A percentile compares a stretch with the other conserved stretches of the same genome.
Evolutionary conservation across 78 protist genomes (phyloP).

Genomic region (Salpingoeca rosetta): DNA sequence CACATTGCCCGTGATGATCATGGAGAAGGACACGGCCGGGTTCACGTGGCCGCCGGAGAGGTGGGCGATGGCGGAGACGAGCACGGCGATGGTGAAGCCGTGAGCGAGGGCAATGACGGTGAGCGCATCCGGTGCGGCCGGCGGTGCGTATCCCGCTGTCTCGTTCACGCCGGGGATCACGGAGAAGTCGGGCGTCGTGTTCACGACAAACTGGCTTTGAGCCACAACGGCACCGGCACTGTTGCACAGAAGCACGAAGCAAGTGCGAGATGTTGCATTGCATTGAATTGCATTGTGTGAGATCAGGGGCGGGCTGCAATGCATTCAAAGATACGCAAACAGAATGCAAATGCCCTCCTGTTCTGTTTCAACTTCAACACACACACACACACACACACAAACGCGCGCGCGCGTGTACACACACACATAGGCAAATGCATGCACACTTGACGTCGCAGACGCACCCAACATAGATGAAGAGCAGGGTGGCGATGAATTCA

Average conservation of each 20-base stretch:
- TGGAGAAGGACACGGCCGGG: constrained; percentile 31
- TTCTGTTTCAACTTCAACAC: background rate
- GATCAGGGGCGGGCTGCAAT: too few species aligned
- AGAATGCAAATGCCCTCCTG: too few species aligned
- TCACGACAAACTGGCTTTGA: background rate
- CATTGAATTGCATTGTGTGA: too few species aligned
- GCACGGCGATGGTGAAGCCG: constrained; percentile 19
- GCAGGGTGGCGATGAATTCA: background rate
- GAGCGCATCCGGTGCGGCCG: too few species aligned
- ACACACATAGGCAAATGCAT: background rate
- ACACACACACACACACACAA: background rate
- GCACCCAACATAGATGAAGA: background rate
- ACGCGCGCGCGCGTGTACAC: background rate
- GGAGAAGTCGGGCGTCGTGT: background rate
- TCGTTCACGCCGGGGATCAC: too few species aligned
- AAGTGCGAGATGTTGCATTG: too few species aligned
- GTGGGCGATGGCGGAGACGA: constrained; percentile 9
- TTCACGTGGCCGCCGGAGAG: constrained; percentile 38
- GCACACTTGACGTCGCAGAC: background rate
- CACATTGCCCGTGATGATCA: background rate
- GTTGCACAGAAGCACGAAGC: too few species aligned
- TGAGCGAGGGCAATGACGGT: constrained; percentile 20
- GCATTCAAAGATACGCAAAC: too few species aligned
- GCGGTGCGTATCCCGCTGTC: too few species aligned
- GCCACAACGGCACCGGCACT: background rate